A percentile compares a stretch with the other conserved stretches of the same genome.
Evolutionary conservation across 306 rosid species (phyloP).

Genomic region (Canavalia ensiformis): DNA sequence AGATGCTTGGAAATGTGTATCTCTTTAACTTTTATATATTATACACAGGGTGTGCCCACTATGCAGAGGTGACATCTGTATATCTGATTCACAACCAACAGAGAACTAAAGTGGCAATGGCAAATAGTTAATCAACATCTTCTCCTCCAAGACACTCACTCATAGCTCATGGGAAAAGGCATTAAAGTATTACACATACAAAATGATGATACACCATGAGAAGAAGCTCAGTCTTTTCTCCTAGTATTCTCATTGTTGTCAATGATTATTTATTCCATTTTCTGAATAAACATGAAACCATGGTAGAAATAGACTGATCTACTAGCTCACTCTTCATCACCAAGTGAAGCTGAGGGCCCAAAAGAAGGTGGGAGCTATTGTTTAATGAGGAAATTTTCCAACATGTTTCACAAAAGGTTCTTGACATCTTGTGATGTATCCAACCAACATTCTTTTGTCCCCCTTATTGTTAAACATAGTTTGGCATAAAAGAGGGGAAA

Average conservation of each 20-base stretch:
- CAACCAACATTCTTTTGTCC: slow-evolving; percentile 1
- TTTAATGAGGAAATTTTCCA: slow-evolving; percentile 40
- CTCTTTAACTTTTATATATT: slow-evolving; percentile 38
- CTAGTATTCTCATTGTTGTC: slow-evolving; percentile 50
- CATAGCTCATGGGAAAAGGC: slow-evolving; percentile 12
- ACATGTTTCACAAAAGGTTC: slow-evolving; percentile 45
- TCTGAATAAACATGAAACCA: slow-evolving; percentile 47
- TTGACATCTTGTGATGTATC: slow-evolving; percentile 23
- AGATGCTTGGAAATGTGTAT: slow-evolving; percentile 31
- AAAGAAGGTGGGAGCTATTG: slow-evolving; percentile 27
- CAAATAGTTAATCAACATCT: slow-evolving; percentile 41
- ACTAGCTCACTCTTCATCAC: slow-evolving; percentile 32
- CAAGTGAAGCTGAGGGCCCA: slow-evolving; percentile 14
- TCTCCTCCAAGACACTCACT: slow-evolving; percentile 29
- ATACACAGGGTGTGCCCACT: slow-evolving; percentile 96
- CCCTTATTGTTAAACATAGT: slow-evolving; percentile 3
- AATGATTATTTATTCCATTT: slow-evolving; percentile 47
- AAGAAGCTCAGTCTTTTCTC: slow-evolving; percentile 61
- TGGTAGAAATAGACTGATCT: slow-evolving; percentile 61
- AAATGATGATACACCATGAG: slow-evolving; percentile 36
- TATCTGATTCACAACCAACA: slow-evolving; percentile 60
- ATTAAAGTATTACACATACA: slow-evolving; percentile 38
- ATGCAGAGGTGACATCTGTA: slow-evolving; percentile 90
- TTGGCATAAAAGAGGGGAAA: slow-evolving; percentile 20
- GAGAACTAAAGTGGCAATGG: slow-evolving; percentile 59